Evolutionary conservation across 73 alveolate genomes (phyloP), one percentile per base, ranked within the genome.

Genomic region (Paramecium sexaurelia): DNA sequence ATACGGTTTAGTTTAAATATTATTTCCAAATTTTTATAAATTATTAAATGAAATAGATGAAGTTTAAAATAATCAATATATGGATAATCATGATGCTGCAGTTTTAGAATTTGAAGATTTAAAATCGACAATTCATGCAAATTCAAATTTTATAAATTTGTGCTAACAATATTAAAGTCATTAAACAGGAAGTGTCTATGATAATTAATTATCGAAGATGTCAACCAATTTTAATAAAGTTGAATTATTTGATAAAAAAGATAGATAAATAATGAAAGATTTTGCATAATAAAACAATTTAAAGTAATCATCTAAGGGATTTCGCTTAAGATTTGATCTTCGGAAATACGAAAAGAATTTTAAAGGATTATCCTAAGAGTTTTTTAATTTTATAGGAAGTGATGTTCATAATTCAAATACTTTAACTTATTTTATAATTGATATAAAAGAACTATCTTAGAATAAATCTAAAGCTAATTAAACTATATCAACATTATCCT

Each of bases 11-110:
- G 20, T 78, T 41, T n/a, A 78, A 11, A 26, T 78, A 19, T 41
- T 78, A 10, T 36, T 78, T 56, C 90, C 90, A 22, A 78, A 78
- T 39, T 29, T 78, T 39, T 20, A 37, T 20, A 78, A 39, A 43
- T 11, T 78, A 1, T 19, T 78, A 20, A 37, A 78, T 11, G 68
- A 26, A 3, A 78, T 78, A 26, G 83, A 66, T 3, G 41, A 66
- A 24, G 22, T 9, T 1, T 66, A 66, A 66, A 66, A 66, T 66
- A 66, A 66, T 26, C 35, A 73, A 15, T 73, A 35, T 13, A 20
- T 2, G 11, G 57, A 35, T 15, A 37, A 32, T 73, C 15, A 32
- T 29, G 55, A 32, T 32, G 7, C 19, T 73, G 35, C 87, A 13
- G 36, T 15, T 73, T 6, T n/a, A 5, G 57, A 20, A 17, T 39